Base-by-base conservation (phyloP, 352 stramenopile species). In the Pseudoperonospora humuli region DNA sequence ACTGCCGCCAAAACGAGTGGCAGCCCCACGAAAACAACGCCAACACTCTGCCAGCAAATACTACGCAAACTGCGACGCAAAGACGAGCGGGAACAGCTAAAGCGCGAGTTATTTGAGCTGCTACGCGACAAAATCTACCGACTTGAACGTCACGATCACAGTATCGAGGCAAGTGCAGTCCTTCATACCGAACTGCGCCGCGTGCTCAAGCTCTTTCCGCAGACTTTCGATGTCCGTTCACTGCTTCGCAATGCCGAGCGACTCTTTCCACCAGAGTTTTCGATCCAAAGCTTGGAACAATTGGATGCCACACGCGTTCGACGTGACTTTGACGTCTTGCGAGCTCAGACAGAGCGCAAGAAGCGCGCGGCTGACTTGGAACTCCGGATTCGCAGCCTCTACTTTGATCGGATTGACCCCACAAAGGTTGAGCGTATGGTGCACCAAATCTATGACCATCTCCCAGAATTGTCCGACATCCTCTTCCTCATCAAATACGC, bases 341-440 rank as follows among this genome's bases (percentile, higher is more conserved):
- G 45, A 21, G 50, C 51, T 7, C 62, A 71, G 10, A 79, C 62
- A n/a, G 72, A 85, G 34, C 73, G 70, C 44, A 92, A 88, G 46
- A n/a, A n/a, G n/a, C n/a, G 80, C 5, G 67, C 70, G 2, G 84
- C 83, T 13, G 82, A 95, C 50, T 65, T 95, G 13, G 86, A 96
- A 49, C 63, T 95, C 41, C 92, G 92, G 61, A 86, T 95, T 38
- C 71, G 84, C 23, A 86, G 71, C 14, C 65, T 96, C 13, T 95
- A 96, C 74, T 95, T 94, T 50, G 82, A 95, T 45, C 63, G 70
- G 18, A 86, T 95, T 62, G 79, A 96, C 36, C 80, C 80, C 3
- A 68, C 58, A 3, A 62, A 46, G 9, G 84, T 94, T n/a, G 79
- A 93, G 39, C 33, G 43, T 19, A 91, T 93, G 58, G 79, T 95